Evolutionary conservation across 164 flowering plant species (phyloP).

Genomic region (Annona squamosa): DNA sequence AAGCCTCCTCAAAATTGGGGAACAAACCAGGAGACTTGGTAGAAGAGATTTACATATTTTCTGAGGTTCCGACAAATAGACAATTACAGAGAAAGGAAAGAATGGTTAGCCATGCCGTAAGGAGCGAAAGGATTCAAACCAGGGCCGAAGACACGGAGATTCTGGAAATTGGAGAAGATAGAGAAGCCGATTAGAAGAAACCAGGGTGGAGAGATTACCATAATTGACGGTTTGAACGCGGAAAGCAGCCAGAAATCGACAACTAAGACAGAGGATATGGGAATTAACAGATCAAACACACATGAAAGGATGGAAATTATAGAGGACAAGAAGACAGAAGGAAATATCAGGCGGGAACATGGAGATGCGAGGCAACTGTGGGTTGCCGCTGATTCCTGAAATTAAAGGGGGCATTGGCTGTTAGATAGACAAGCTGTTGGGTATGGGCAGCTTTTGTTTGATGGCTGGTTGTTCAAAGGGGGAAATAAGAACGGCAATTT

Average conservation of each 20-base stretch:
- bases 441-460: too few relatives aligned
- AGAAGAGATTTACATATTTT: conserved; percentile 21
- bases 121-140: conserved; percentile 91
- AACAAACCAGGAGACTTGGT: not conserved
- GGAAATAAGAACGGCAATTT: too few relatives aligned
- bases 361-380: too few relatives aligned
- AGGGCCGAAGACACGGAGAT: conserved; percentile 84
- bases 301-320: too few relatives aligned
- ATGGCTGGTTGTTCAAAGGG: too few relatives aligned
- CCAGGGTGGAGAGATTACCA: conserved; percentile 23
- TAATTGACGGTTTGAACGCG: conserved; percentile 14
- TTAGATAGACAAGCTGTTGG: too few relatives aligned
- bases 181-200: conserved; percentile 19
- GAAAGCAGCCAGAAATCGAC: not conserved
- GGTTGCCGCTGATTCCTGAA: too few relatives aligned
- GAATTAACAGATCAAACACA: too few relatives aligned
- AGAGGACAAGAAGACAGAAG: too few relatives aligned
- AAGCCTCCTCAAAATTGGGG: not conserved
- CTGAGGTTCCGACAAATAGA: not conserved
- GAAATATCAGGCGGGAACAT: too few relatives aligned
- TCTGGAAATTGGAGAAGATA: conserved; percentile 19
- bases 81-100: conserved; percentile 55
- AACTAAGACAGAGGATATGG: too few relatives aligned
- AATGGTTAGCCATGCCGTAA: conserved; percentile 66
- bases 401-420: too few relatives aligned